These are phyloP conservation scores for Trichosanthes cucumerina DNA, from an alignment of 306 rosid genomes.

Conservation along the genomic window DNA sequence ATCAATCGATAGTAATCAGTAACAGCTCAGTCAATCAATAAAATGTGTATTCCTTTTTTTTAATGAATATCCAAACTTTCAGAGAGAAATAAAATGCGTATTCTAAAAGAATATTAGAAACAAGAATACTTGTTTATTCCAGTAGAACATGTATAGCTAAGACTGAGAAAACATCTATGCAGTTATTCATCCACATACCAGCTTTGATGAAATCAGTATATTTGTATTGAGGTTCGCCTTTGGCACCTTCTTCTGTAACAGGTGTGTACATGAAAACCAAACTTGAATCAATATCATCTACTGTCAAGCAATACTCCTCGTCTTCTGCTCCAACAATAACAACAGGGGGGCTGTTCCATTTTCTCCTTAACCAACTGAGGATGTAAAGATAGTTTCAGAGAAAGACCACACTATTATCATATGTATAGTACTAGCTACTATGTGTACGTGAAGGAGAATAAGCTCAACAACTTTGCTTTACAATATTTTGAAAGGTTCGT, in stretches of 20 bases:
- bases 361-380: slow-evolving; percentile 90
- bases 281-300: slow-evolving; percentile 90
- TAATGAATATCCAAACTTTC: no score
- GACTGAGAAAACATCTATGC: slow-evolving; percentile 1
- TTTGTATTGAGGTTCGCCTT: slow-evolving; percentile 93
- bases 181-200: slow-evolving; percentile 30
- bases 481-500: neutral
- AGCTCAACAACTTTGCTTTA: neutral
- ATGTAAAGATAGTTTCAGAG: slow-evolving; percentile 12
- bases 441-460: neutral
- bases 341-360: slow-evolving; percentile 91
- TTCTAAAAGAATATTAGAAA: neutral
- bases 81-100: neutral
- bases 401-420: neutral
- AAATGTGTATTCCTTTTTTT: neutral
- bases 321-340: slow-evolving; percentile 92
- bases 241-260: slow-evolving; percentile 85
- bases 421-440: neutral
- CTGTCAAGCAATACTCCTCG: slow-evolving; percentile 58
- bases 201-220: slow-evolving; percentile 90
- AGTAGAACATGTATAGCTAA: neutral
- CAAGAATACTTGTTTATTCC: neutral
- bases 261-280: slow-evolving; percentile 98
- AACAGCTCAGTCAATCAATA: neutral
- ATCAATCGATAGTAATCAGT: neutral